A percentile compares a stretch with the other conserved stretches of the same genome.
These are phyloP conservation scores for Neocallimastix lanati DNA, from an alignment of 192 early-diverging fungal species.

Conservation along the genomic window DNA sequence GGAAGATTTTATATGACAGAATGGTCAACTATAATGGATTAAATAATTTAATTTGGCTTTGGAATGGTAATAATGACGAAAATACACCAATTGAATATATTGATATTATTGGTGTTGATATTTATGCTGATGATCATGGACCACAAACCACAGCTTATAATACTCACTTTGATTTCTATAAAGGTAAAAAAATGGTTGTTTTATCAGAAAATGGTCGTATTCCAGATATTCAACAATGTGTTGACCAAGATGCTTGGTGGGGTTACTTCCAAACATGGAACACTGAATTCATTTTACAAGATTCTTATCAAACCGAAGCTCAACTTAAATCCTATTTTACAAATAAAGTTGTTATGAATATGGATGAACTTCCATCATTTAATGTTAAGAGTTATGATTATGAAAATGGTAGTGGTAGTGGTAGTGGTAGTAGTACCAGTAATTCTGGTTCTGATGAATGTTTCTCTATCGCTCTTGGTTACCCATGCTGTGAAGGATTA, in stretches of 20 bases:
- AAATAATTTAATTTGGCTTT: background rate
- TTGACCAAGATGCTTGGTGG: background rate
- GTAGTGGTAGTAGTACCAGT: too few species aligned
- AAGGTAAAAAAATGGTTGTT: background rate
- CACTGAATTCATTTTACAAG: background rate
- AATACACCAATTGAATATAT: background rate
- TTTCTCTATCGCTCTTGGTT: background rate
- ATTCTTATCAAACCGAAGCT: background rate
- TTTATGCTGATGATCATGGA: background rate
- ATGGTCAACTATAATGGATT: background rate
- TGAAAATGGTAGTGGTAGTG: background rate
- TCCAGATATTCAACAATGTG: background rate
- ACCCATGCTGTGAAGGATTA: background rate
- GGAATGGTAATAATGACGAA: background rate
- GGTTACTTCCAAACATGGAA: background rate
- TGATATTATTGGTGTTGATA: background rate
- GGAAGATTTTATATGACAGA: background rate
- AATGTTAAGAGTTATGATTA: background rate
- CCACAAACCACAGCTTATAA: background rate
- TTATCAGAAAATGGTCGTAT: background rate
- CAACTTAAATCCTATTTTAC: background rate
- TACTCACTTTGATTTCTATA: background rate
- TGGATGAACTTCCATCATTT: background rate
- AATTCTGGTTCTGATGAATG: background rate
- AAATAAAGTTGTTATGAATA: background rate